Conservation (phyloP, 306 rosid species). For the Myrica gale region DNA sequence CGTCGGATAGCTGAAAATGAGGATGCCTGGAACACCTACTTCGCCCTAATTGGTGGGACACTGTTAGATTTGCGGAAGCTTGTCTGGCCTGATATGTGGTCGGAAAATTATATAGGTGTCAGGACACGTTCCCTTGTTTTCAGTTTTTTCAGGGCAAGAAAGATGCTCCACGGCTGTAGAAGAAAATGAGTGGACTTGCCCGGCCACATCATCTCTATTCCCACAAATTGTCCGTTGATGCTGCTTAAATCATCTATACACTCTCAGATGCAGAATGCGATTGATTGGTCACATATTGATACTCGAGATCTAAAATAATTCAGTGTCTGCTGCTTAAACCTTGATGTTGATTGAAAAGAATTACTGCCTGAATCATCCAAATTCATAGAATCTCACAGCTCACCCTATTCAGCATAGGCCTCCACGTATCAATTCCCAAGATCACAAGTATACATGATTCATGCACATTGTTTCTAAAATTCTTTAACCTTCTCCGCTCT, state of each 20-base stretch:
- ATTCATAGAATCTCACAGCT: too few relatives aligned
- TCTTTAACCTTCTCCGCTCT: too few relatives aligned
- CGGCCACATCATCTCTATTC: constrained; percentile 31
- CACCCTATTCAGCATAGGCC: too few relatives aligned
- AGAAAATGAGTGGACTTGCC: constrained; percentile 25
- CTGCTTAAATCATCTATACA: constrained; percentile 29
- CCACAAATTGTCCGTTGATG: not conserved
- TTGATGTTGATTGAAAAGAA: not conserved
- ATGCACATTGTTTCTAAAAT: too few relatives aligned
- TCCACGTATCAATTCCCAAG: too few relatives aligned
- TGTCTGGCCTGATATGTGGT: constrained; percentile 27
- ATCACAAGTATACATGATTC: too few relatives aligned
- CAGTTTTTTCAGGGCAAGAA: not conserved
- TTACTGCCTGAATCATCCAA: too few relatives aligned
- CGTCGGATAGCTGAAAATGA: constrained; percentile 54
- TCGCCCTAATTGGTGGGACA: constrained; percentile 20
- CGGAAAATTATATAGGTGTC: constrained; percentile 31
- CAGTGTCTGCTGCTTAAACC: not conserved
- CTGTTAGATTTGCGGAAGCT: constrained; percentile 34
- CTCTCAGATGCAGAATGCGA: constrained; percentile 10
- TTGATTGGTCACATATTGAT: not conserved
- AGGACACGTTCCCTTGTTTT: constrained; percentile 22
- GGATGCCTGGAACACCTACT: constrained; percentile 41
- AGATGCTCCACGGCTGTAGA: not conserved
- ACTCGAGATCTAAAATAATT: constrained; percentile 17